phyloP scores from a whole-genome alignment of 139 green algal genomes.

The Chlorella vulgaris region DNA sequence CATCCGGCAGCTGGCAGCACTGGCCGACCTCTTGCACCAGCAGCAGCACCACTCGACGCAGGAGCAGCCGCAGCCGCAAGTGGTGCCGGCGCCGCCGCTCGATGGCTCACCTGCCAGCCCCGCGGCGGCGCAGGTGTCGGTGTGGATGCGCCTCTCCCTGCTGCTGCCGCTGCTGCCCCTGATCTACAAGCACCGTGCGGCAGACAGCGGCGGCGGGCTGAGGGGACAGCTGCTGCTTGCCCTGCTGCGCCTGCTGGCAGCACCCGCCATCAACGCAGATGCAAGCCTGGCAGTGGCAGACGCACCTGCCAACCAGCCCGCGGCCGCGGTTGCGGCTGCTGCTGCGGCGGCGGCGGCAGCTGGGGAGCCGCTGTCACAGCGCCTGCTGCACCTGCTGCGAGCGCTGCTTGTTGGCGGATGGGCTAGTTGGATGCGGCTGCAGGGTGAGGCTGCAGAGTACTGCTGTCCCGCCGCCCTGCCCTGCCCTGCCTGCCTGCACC shows the following conservation, averaged over 20 bases:
- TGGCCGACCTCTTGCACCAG: slow-evolving; percentile 27
- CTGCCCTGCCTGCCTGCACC: too few species aligned
- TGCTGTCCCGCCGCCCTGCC: too few species aligned
- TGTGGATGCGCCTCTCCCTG: slow-evolving; percentile 51
- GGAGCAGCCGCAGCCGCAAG: neutral
- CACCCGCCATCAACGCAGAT: neutral
- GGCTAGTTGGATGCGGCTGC: slow-evolving; percentile 57
- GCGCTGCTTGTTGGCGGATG: slow-evolving; percentile 52
- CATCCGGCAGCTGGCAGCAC: slow-evolving; percentile 38
- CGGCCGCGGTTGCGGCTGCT: slow-evolving; percentile 28
- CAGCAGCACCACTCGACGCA: neutral
- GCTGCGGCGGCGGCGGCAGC: slow-evolving; percentile 27
- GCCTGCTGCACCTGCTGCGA: slow-evolving; percentile 55
- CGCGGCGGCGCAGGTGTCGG: slow-evolving; percentile 35
- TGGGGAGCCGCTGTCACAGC: slow-evolving; percentile 51
- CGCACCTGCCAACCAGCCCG: neutral
- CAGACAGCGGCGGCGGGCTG: slow-evolving; percentile 31
- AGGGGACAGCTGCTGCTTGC: slow-evolving; percentile 28
- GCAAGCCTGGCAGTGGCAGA: neutral
- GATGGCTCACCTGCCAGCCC: neutral
- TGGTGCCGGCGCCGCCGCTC: neutral
- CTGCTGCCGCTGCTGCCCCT: slow-evolving; percentile 61
- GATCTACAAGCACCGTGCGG: slow-evolving; percentile 43
- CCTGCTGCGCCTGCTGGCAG: slow-evolving; percentile 39
- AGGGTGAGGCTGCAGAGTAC: neutral